Conservation (phyloP, 2,329 filamentous ascomycete genomes). For the Fusarium pseudoanthophilum region DNA sequence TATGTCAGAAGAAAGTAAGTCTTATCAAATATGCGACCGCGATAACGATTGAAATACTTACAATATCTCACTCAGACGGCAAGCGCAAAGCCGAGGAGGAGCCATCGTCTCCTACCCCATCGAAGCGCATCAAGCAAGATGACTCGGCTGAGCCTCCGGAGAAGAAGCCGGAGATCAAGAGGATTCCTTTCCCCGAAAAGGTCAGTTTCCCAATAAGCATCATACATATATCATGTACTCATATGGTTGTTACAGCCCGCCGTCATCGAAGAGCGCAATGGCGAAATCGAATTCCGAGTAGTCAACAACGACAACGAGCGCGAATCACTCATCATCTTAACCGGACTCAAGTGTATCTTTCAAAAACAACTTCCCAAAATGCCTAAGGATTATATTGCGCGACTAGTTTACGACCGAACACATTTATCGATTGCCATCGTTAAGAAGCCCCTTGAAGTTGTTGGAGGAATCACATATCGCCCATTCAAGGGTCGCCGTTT, state of each 20-base stretch:
- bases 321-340: conserved; percentile 93
- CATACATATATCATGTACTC: neutral
- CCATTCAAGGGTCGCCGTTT: conserved; percentile 93
- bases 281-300: conserved; percentile 95
- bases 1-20: conserved; percentile 45
- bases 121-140: conserved; percentile 72
- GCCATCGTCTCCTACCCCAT: conserved; percentile 67
- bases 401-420: conserved; percentile 95
- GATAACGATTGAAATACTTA: conserved; percentile 4
- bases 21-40: neutral
- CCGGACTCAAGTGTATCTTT: conserved; percentile 96
- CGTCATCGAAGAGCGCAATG: conserved; percentile 90
- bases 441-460: conserved; percentile 95
- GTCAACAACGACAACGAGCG: conserved; percentile 94
- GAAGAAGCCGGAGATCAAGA: conserved; percentile 66
- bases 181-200: conserved; percentile 91
- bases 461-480: conserved; percentile 95
- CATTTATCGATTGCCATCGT: conserved; percentile 97
- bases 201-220: conserved; percentile 51
- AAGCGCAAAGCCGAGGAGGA: conserved; percentile 82
- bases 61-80: conserved; percentile 51
- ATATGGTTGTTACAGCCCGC: conserved; percentile 68
- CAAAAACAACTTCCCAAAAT: conserved; percentile 99
- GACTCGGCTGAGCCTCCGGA: conserved; percentile 47
- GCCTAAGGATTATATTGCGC: conserved; percentile 98